Evolutionary conservation across 345 rosid species (phyloP).

Genomic region (Rhodamnia argentea): DNA sequence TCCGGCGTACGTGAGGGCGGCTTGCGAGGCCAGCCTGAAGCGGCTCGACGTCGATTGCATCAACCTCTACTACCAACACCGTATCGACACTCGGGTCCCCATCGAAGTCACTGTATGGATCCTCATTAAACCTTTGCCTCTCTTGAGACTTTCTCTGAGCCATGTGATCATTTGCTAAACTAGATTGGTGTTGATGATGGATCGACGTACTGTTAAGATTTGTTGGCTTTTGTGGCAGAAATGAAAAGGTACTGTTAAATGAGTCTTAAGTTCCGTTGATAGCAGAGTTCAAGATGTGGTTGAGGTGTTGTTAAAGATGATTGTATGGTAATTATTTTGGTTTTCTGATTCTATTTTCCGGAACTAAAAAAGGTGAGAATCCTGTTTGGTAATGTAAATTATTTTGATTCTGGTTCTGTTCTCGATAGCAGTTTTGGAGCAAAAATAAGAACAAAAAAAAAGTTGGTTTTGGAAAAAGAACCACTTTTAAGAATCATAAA

Average conservation of each 20-base stretch:
- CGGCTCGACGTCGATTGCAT: slow-evolving; percentile 38
- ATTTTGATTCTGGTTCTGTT: too few species aligned
- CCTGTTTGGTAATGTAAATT: too few species aligned
- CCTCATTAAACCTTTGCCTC: background rate
- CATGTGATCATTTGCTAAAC: background rate
- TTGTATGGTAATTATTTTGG: background rate
- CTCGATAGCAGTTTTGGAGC: too few species aligned
- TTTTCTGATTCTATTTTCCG: too few species aligned
- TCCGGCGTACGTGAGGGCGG: slow-evolving; percentile 41
- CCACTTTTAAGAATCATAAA: too few species aligned
- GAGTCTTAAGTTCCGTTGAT: background rate
- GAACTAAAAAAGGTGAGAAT: too few species aligned
- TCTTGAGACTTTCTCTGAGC: background rate
- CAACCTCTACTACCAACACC: slow-evolving; percentile 62
- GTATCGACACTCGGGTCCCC: slow-evolving; percentile 40
- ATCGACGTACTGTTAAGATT: background rate
- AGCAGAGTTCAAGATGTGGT: background rate
- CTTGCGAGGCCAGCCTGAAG: slow-evolving; percentile 53
- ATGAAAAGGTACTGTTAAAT: background rate
- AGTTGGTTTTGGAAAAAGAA: too few species aligned
- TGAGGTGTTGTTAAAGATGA: background rate
- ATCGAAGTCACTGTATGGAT: slow-evolving; percentile 45
- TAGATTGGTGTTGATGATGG: background rate
- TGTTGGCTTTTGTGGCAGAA: background rate
- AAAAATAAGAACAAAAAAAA: too few species aligned